phyloP scores from a whole-genome alignment of 208 protist species.

The Porcisia deanei region DNA sequence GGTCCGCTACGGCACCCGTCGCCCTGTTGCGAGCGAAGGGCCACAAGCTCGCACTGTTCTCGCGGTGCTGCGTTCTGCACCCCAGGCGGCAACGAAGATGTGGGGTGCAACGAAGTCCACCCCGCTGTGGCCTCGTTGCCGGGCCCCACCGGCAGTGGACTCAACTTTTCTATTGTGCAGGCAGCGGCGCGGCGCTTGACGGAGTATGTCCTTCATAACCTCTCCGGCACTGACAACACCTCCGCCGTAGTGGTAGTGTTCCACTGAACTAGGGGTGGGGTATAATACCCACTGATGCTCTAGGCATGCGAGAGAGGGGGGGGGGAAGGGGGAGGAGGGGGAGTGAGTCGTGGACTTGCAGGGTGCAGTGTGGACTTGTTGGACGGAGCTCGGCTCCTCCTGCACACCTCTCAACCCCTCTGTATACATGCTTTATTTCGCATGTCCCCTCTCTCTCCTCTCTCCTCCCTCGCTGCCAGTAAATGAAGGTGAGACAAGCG shows the following conservation, averaged over 20 bases:
- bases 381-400: no score
- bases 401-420: no score
- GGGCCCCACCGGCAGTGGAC: background rate
- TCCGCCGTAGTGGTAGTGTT: slow-evolving; percentile 53
- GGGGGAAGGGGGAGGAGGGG: background rate
- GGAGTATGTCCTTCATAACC: slow-evolving; percentile 42
- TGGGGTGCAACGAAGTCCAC: background rate
- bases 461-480: background rate
- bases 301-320: background rate
- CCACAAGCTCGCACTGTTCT: background rate
- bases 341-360: no score
- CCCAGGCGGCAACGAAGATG: slow-evolving; percentile 6
- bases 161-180: slow-evolving; percentile 18
- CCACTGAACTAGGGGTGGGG: slow-evolving; percentile 3
- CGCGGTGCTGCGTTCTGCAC: slow-evolving; percentile 3
- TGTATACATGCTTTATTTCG: no score
- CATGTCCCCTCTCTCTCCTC: no score
- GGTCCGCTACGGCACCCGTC: slow-evolving; percentile 12
- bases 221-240: slow-evolving; percentile 55
- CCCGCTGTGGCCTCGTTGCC: background rate
- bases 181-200: slow-evolving; percentile 31
- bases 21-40: background rate
- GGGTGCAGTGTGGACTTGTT: no score
- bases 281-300: background rate
- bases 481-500: background rate